Conservation (phyloP, 2,329 filamentous ascomycete species). For the Rhynchosporium graminicola region DNA sequence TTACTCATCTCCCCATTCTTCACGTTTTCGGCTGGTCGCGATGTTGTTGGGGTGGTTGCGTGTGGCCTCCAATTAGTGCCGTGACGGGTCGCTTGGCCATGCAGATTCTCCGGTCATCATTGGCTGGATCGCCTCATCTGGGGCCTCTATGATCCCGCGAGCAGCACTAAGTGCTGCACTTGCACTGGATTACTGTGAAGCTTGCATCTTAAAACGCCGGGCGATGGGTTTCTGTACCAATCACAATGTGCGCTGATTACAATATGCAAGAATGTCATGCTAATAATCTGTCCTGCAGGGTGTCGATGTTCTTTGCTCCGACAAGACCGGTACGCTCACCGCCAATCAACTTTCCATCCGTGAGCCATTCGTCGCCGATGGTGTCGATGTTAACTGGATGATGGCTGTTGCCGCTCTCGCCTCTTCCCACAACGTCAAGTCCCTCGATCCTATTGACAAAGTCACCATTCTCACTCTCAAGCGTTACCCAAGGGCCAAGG, state of each 20-base stretch:
- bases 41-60: neutral
- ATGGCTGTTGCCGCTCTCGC: constrained; percentile 78
- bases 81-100: constrained; percentile 12
- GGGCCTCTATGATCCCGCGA: constrained; percentile 1
- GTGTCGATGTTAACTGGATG: constrained; percentile 81
- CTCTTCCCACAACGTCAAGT: constrained; percentile 77
- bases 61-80: constrained; percentile 18
- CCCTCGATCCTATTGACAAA: constrained; percentile 78
- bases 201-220: constrained; percentile 8
- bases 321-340: constrained; percentile 78
- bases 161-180: no score
- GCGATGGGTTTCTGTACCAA: neutral
- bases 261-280: constrained; percentile 7
- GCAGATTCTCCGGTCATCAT: constrained; percentile 7
- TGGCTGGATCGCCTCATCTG: constrained; percentile 15
- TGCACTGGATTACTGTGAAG: constrained; percentile 10
- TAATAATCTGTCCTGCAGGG: constrained; percentile 42
- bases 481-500: constrained; percentile 74
- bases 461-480: constrained; percentile 75
- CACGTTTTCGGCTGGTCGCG: constrained; percentile 11
- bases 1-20: constrained; percentile 11
- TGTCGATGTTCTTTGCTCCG: constrained; percentile 78
- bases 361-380: constrained; percentile 75
- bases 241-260: neutral
- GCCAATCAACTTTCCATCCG: constrained; percentile 75